Conservation (phyloP, 2,329 filamentous ascomycete species). For the Gyromitra esculenta region DNA sequence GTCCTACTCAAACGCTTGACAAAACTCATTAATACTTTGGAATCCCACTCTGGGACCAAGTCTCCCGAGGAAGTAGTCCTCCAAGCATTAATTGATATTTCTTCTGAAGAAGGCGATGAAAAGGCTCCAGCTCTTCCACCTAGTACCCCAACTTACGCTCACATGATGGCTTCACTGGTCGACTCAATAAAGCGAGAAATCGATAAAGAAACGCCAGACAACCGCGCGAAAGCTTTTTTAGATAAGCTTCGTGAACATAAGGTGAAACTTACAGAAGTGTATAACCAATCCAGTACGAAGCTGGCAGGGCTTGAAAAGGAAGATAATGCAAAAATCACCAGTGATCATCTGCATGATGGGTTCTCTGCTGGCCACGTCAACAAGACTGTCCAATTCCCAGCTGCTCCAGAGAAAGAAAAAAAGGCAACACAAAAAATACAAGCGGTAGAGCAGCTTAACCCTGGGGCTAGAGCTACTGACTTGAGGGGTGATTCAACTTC, state of each 20-base stretch:
- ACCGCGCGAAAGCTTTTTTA: slow-evolving; percentile 78
- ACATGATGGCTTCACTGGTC: slow-evolving; percentile 97
- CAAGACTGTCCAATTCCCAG: slow-evolving; percentile 63
- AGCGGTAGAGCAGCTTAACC: slow-evolving; percentile 80
- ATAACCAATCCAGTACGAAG: slow-evolving; percentile 77
- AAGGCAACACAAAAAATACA: slow-evolving; percentile 62
- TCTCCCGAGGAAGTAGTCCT: slow-evolving; percentile 85
- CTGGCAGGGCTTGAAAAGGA: slow-evolving; percentile 84
- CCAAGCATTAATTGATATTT: slow-evolving; percentile 81
- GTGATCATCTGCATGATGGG: slow-evolving; percentile 84
- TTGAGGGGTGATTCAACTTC: slow-evolving; percentile 63
- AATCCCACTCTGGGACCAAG: slow-evolving; percentile 72
- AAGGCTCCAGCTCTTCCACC: slow-evolving; percentile 75
- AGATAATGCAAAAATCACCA: slow-evolving; percentile 90
- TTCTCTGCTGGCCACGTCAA: slow-evolving; percentile 87
- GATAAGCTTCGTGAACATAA: slow-evolving; percentile 80
- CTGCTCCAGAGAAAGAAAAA: slow-evolving; percentile 62
- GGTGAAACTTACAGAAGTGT: slow-evolving; percentile 78
- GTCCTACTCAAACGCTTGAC: slow-evolving; percentile 86
- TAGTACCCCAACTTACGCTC: slow-evolving; percentile 81
- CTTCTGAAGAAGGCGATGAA: slow-evolving; percentile 74
- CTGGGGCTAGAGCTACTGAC: slow-evolving; percentile 62
- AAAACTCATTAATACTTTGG: slow-evolving; percentile 76
- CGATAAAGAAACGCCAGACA: slow-evolving; percentile 76
- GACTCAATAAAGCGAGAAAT: slow-evolving; percentile 91